These are phyloP conservation scores for Annulohypoxylon truncatum DNA, from an alignment of 2,329 filamentous ascomycete genomes.

Conservation along the genomic window DNA sequence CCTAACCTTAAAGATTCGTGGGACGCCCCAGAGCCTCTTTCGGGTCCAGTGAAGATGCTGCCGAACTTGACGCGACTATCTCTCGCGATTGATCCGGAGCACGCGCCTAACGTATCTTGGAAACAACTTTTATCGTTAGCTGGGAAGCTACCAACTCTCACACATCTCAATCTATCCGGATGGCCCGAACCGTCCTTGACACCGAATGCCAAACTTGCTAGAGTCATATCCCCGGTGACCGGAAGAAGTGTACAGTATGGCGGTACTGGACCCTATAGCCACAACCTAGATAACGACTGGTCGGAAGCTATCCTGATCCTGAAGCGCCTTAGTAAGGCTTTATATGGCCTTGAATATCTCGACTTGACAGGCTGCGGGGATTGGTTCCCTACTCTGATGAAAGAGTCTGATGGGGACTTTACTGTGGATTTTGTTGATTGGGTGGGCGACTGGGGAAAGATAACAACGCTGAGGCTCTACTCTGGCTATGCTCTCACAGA, in stretches of 20 bases:
- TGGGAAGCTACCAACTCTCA: conserved; percentile 63
- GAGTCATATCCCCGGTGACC: conserved; percentile 57
- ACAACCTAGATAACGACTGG: conserved; percentile 69
- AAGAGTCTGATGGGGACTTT: conserved; percentile 56
- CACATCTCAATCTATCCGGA: conserved; percentile 70
- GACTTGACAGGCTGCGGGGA: conserved; percentile 69
- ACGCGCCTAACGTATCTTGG: conserved; percentile 62
- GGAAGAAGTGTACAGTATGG: conserved; percentile 62
- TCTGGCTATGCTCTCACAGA: conserved; percentile 57
- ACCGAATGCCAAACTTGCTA: conserved; percentile 62
- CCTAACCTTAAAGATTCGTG: conserved; percentile 62
- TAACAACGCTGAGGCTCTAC: conserved; percentile 58
- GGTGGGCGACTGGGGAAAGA: conserved; percentile 65
- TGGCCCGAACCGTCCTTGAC: conserved; percentile 72
- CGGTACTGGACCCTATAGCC: conserved; percentile 68
- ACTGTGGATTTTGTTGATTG: conserved; percentile 61
- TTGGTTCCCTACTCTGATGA: conserved; percentile 65
- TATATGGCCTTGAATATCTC: conserved; percentile 70
- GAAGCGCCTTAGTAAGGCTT: conserved; percentile 62
- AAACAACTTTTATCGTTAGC: conserved; percentile 67
- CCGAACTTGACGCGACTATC: conserved; percentile 71
- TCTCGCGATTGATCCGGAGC: conserved; percentile 60
- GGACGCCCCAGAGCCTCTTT: conserved; percentile 57
- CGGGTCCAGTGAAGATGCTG: conserved; percentile 54
- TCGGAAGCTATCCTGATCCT: conserved; percentile 68